Evolutionary conservation across 441 rosid species (phyloP).

Genomic region (Pelargonium myrrhifolium): DNA sequence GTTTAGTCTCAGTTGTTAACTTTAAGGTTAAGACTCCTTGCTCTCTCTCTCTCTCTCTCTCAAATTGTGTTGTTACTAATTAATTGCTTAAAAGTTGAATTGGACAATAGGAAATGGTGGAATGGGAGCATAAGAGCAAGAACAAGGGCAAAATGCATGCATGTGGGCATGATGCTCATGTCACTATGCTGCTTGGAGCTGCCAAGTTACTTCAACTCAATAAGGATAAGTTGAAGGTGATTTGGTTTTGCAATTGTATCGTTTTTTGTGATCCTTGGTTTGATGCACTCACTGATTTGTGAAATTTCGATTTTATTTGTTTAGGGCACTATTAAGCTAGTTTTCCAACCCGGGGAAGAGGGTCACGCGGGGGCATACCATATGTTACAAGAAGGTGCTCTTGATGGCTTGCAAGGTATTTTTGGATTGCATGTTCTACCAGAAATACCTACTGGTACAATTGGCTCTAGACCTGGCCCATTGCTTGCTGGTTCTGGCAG

Average conservation of each 20-base stretch:
- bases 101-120: slow-evolving; percentile 30
- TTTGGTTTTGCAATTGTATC: too few species aligned
- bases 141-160: slow-evolving; percentile 48
- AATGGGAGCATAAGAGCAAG: slow-evolving; percentile 38
- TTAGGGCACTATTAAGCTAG: slow-evolving; percentile 76
- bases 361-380: slow-evolving; percentile 60
- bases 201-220: slow-evolving; percentile 35
- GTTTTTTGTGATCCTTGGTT: too few species aligned
- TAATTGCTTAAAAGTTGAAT: too few species aligned
- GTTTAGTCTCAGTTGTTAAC: too few species aligned
- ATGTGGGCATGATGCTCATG: slow-evolving; percentile 47
- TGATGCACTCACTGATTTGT: too few species aligned
- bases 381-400: slow-evolving; percentile 57
- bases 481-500: slow-evolving; percentile 59
- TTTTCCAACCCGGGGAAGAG: slow-evolving; percentile 86
- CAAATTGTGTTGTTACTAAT: too few species aligned
- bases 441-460: slow-evolving; percentile 39
- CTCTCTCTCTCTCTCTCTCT: too few species aligned
- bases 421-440: slow-evolving; percentile 57
- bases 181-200: slow-evolving; percentile 46
- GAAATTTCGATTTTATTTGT: too few species aligned
- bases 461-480: slow-evolving; percentile 55
- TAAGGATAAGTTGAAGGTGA: slow-evolving; percentile 29
- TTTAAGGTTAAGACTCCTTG: too few species aligned
- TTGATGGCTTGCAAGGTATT: slow-evolving; percentile 52